Evolutionary conservation across 2,329 filamentous ascomycete genomes (phyloP).

Genomic region (Chaetothyriales sp.): DNA sequence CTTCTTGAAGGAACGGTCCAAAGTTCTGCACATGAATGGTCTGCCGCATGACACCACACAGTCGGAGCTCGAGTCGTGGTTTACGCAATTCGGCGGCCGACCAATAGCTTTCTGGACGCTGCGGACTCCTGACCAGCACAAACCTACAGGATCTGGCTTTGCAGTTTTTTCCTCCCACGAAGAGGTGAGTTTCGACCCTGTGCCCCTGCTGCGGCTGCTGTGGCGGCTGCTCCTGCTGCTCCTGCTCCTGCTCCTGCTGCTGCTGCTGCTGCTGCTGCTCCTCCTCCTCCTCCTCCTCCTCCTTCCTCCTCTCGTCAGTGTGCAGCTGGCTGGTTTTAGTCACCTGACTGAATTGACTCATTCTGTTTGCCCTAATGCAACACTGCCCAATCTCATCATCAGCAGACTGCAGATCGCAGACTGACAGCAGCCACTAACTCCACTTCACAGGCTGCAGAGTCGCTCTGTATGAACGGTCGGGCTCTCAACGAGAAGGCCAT

Average conservation of each 20-base stretch:
- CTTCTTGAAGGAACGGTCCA: conserved; percentile 90
- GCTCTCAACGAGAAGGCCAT: conserved; percentile 98
- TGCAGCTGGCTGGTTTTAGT: background rate
- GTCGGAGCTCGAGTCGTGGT: conserved; percentile 98
- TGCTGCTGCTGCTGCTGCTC: no score
- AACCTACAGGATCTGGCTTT: conserved; percentile 96
- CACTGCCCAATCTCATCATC: background rate
- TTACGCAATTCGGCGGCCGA: conserved; percentile 92
- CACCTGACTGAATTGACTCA: background rate
- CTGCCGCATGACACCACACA: conserved; percentile 96
- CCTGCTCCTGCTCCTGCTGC: no score
- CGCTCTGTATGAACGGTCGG: conserved; percentile 96
- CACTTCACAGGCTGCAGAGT: conserved; percentile 65
- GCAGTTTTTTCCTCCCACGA: conserved; percentile 98
- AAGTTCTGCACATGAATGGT: conserved; percentile 95
- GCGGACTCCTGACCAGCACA: conserved; percentile 93
- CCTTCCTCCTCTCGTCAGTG: background rate
- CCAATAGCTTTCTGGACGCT: conserved; percentile 99
- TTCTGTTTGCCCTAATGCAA: background rate
- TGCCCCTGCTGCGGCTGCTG: no score
- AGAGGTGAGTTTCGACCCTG: conserved; percentile 51
- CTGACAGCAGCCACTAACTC: background rate
- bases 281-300: no score
- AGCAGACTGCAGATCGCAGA: background rate
- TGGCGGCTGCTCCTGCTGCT: no score